Evolutionary conservation across 2,329 filamentous ascomycete species (phyloP).

Genomic region (Coniella lustricola): DNA sequence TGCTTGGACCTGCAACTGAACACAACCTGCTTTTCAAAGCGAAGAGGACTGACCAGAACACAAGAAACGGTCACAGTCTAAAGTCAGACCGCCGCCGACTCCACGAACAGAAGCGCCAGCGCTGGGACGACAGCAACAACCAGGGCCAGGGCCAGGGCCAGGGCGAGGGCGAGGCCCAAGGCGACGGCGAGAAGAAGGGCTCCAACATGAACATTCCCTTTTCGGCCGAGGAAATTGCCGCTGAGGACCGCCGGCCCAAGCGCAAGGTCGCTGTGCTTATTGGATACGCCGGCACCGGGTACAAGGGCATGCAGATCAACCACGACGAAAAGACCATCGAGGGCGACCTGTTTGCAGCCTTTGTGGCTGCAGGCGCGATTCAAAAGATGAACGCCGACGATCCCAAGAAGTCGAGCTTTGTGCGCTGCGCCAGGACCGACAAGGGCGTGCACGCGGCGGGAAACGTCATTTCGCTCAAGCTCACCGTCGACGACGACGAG

Average conservation of each 20-base stretch:
- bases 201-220: conserved; percentile 53
- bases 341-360: conserved; percentile 86
- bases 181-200: conserved; percentile 24
- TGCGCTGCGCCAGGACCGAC: conserved; percentile 90
- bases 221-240: conserved; percentile 74
- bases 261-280: conserved; percentile 94
- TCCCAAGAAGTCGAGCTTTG: conserved; percentile 90
- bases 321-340: conserved; percentile 85
- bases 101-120: conserved; percentile 4
- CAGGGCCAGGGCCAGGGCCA: background rate
- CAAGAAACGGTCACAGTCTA: conserved; percentile 6
- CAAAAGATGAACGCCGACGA: conserved; percentile 96
- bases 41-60: background rate
- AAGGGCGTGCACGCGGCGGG: conserved; percentile 96
- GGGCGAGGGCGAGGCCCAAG: background rate
- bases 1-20: background rate
- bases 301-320: conserved; percentile 94
- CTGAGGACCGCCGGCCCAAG: conserved; percentile 83
- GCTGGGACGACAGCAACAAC: conserved; percentile 6
- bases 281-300: conserved; percentile 92
- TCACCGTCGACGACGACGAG: conserved; percentile 87
- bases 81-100: conserved; percentile 4
- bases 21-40: background rate
- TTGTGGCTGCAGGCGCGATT: conserved; percentile 85
- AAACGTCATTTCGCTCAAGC: conserved; percentile 89